Conservation (phyloP, 192 early-diverging fungal genomes). For the Physocladia obscura region DNA sequence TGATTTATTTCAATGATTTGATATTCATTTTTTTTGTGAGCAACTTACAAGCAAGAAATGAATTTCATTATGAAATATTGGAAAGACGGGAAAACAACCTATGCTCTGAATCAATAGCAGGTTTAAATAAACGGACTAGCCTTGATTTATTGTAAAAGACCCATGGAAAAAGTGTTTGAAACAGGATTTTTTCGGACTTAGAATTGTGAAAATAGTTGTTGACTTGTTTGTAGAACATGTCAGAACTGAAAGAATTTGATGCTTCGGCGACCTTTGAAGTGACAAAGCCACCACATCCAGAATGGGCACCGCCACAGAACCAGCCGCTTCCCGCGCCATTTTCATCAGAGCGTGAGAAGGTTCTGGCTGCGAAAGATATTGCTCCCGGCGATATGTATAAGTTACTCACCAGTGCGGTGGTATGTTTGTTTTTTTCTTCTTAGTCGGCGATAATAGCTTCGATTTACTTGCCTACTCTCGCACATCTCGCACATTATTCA, state of each 20-base stretch:
- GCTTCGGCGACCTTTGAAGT: constrained; percentile 17
- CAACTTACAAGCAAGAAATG: too few relatives aligned
- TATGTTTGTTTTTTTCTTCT: neutral
- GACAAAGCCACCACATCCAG: constrained; percentile 28
- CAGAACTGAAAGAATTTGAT: constrained; percentile 13
- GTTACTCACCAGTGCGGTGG: constrained; percentile 45
- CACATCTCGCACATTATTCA: neutral
- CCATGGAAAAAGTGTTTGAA: too few relatives aligned
- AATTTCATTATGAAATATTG: too few relatives aligned
- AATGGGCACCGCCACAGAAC: constrained; percentile 19
- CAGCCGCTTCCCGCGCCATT: constrained; percentile 23
- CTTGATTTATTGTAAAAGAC: too few relatives aligned
- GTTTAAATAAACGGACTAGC: too few relatives aligned
- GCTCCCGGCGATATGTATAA: constrained; percentile 41
- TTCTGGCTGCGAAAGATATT: constrained; percentile 28
- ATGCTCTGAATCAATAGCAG: too few relatives aligned
- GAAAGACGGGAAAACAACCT: too few relatives aligned
- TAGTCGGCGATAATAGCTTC: neutral
- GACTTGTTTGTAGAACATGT: too few relatives aligned
- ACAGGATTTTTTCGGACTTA: too few relatives aligned
- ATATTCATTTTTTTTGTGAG: too few relatives aligned
- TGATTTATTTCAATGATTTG: too few relatives aligned
- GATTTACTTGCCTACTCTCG: neutral
- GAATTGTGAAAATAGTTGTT: too few relatives aligned
- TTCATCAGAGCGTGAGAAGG: constrained; percentile 23